Percentiles rank a stretch among this genome's conserved stretches.
phyloP scores from a whole-genome alignment of 305 asterid genomes.

The Fraxinus sp. region DNA sequence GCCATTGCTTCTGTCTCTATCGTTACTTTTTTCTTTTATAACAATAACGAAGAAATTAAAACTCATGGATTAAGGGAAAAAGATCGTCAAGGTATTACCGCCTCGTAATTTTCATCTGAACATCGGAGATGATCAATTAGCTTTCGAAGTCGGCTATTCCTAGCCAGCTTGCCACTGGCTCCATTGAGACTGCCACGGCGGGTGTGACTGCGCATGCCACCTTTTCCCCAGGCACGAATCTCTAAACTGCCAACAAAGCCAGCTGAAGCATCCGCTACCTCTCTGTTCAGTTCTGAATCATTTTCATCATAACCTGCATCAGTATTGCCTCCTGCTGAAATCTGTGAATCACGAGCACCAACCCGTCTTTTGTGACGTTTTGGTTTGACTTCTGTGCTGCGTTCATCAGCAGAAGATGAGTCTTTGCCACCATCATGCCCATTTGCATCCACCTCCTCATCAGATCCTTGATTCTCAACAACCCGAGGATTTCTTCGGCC shows the following conservation, averaged over 20 bases:
- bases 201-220: slow-evolving; percentile 76
- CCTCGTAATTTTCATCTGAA: slow-evolving; percentile 56
- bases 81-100: slow-evolving; percentile 31
- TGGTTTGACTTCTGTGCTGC: slow-evolving; percentile 57
- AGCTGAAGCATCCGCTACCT: slow-evolving; percentile 48
- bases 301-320: slow-evolving; percentile 63
- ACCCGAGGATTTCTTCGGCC: slow-evolving; percentile 59
- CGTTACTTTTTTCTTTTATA: not conserved
- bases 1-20: not conserved
- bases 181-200: slow-evolving; percentile 66
- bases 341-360: slow-evolving; percentile 58
- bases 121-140: slow-evolving; percentile 62
- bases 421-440: slow-evolving; percentile 75
- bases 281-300: slow-evolving; percentile 62
- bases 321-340: slow-evolving; percentile 57
- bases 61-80: not conserved
- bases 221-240: slow-evolving; percentile 88
- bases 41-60: not conserved
- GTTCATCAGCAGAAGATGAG: slow-evolving; percentile 87
- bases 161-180: slow-evolving; percentile 50
- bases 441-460: slow-evolving; percentile 77
- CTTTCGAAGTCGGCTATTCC: slow-evolving; percentile 64
- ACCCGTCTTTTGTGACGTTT: slow-evolving; percentile 70
- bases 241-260: slow-evolving; percentile 64
- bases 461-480: slow-evolving; percentile 65